phyloP scores from a whole-genome alignment of 192 early-diverging fungal species.

The Podila horticola region DNA sequence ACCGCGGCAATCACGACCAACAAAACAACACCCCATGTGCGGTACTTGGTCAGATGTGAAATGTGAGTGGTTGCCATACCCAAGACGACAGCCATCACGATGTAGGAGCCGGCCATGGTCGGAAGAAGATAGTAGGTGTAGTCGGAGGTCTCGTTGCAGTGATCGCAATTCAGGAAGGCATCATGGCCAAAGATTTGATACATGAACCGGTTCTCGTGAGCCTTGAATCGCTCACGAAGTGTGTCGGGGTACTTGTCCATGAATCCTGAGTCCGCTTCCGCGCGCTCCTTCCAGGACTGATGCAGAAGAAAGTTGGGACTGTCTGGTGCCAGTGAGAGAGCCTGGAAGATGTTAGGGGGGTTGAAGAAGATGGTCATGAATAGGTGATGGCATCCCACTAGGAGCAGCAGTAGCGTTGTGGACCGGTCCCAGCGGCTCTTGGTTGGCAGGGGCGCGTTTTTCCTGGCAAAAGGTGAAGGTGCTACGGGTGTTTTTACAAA shows the following conservation, averaged over 20 bases:
- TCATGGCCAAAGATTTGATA: slow-evolving; percentile 41
- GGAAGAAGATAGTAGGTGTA: slow-evolving; percentile 32
- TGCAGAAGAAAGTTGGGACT: slow-evolving; percentile 46
- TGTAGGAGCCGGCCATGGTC: slow-evolving; percentile 20
- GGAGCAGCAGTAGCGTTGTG: slow-evolving; percentile 6
- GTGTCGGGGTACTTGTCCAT: slow-evolving; percentile 27
- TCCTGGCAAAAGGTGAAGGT: slow-evolving; percentile 33
- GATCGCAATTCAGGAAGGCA: slow-evolving; percentile 34
- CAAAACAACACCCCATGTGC: slow-evolving; percentile 32
- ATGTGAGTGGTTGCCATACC: slow-evolving; percentile 42
- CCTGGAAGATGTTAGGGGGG: slow-evolving; percentile 37
- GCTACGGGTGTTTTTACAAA: slow-evolving; percentile 32
- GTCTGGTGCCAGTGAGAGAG: slow-evolving; percentile 31
- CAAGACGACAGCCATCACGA: slow-evolving; percentile 25
- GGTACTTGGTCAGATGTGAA: slow-evolving; percentile 32
- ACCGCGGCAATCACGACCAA: slow-evolving; percentile 13
- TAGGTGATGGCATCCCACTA: slow-evolving; percentile 18
- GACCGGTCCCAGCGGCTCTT: slow-evolving; percentile 16
- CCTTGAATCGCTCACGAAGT: slow-evolving; percentile 38
- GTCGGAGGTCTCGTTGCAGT: slow-evolving; percentile 29
- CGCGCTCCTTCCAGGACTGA: slow-evolving; percentile 42
- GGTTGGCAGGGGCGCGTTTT: neutral
- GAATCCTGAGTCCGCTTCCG: slow-evolving; percentile 10
- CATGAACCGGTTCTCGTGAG: slow-evolving; percentile 30
- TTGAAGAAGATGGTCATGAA: slow-evolving; percentile 16